These are phyloP conservation scores for Lagenidium giganteum DNA, from an alignment of 352 stramenopile species.

Conservation along the genomic window DNA sequence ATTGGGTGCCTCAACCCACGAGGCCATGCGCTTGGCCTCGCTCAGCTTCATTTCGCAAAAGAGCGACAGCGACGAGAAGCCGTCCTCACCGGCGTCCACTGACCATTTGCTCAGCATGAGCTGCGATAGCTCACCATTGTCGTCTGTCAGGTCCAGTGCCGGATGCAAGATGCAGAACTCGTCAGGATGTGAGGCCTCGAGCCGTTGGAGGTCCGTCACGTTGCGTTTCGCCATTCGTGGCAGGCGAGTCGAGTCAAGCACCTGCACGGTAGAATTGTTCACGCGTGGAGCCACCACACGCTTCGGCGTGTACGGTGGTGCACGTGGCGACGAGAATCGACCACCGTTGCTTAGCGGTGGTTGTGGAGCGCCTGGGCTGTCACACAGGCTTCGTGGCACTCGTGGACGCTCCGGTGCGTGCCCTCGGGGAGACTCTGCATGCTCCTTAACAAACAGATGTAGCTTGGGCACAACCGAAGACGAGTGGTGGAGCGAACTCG, in stretches of 20 bases:
- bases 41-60: slow-evolving; percentile 81
- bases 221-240: slow-evolving; percentile 4
- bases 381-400: neutral
- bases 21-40: slow-evolving; percentile 70
- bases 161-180: slow-evolving; percentile 58
- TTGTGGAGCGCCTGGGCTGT: neutral
- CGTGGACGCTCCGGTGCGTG: slow-evolving; percentile 3
- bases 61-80: slow-evolving; percentile 57
- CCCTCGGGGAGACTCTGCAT: slow-evolving; percentile 2
- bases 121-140: slow-evolving; percentile 49
- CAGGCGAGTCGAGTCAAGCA: no score
- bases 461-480: slow-evolving; percentile 7
- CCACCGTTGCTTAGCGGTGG: slow-evolving; percentile 1
- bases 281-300: no score
- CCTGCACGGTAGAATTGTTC: slow-evolving; percentile 11
- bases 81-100: slow-evolving; percentile 38
- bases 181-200: slow-evolving; percentile 2
- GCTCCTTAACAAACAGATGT: slow-evolving; percentile 1
- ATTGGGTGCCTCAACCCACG: slow-evolving; percentile 63
- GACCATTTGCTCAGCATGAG: slow-evolving; percentile 71
- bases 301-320: no score
- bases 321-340: slow-evolving; percentile 5
- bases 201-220: neutral
- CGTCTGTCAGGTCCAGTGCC: slow-evolving; percentile 44
- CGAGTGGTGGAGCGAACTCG: slow-evolving; percentile 2